Conservation (phyloP, 805 yeast species). For the Grigorovia humatica region DNA sequence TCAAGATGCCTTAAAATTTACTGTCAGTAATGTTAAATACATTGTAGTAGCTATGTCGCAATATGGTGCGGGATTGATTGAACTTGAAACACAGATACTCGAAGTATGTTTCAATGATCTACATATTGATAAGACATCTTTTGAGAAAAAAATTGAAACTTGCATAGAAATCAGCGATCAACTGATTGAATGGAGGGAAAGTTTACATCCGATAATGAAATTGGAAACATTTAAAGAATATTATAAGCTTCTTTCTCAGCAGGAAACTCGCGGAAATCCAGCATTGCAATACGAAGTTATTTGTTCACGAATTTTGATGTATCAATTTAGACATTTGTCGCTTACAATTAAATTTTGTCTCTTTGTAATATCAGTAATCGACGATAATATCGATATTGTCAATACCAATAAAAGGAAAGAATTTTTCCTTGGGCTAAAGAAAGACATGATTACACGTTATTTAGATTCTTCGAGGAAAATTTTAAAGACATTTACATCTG, state of each 20-base stretch:
- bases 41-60: slow-evolving; percentile 5
- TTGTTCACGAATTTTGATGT: slow-evolving; percentile 5
- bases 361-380: slow-evolving; percentile 9
- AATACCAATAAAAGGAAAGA: background rate
- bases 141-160: slow-evolving; percentile 10
- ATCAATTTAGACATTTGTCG: slow-evolving; percentile 8
- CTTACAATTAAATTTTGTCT: slow-evolving; percentile 5
- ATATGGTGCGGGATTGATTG: slow-evolving; percentile 5
- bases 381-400: slow-evolving; percentile 9
- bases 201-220: slow-evolving; percentile 7
- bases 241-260: slow-evolving; percentile 4
- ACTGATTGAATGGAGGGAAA: slow-evolving; percentile 7
- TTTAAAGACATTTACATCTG: slow-evolving; percentile 11
- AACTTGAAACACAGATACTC: slow-evolving; percentile 6
- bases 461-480: slow-evolving; percentile 9
- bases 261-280: slow-evolving; percentile 1
- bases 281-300: slow-evolving; percentile 5
- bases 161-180: slow-evolving; percentile 2
- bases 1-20: slow-evolving; percentile 4
- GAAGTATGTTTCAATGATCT: slow-evolving; percentile 4
- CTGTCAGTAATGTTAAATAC: slow-evolving; percentile 2
- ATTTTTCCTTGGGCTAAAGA: background rate
- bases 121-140: slow-evolving; percentile 4
- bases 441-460: slow-evolving; percentile 2
- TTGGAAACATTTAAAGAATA: slow-evolving; percentile 8